Percentiles rank a stretch among this genome's conserved stretches.
These are phyloP conservation scores for Stereum hirsutum DNA, from an alignment of 1,284 basidiomycete species.

Conservation along the genomic window DNA sequence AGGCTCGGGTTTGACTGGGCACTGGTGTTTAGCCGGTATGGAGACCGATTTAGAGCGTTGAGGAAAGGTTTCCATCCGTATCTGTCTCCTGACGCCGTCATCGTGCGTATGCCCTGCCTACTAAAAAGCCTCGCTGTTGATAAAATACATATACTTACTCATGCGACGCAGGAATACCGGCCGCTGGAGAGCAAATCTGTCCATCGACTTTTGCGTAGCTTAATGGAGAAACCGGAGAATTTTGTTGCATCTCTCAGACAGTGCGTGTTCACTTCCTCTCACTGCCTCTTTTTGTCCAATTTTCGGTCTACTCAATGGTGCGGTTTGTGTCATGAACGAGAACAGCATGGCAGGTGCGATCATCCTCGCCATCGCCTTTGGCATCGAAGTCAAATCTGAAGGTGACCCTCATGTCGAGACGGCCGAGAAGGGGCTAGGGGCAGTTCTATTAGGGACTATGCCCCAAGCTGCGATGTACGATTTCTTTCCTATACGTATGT, in stretches of 20 bases:
- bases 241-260: conserved; percentile 7
- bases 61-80: conserved; percentile 7
- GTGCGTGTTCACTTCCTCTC: conserved; percentile 1
- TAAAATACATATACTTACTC: too few species aligned
- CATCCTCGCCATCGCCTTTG: conserved; percentile 19
- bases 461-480: conserved; percentile 18
- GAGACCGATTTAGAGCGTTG: conserved; percentile 4
- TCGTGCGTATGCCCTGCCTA: too few species aligned
- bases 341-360: conserved; percentile 19
- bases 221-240: conserved; percentile 15
- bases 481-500: conserved; percentile 18
- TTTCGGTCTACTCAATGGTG: too few species aligned
- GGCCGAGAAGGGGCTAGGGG: conserved; percentile 17
- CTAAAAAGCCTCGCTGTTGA: too few species aligned
- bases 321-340: conserved; percentile 8
- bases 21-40: conserved; percentile 7
- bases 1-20: conserved; percentile 16
- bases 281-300: too few species aligned
- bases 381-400: conserved; percentile 19
- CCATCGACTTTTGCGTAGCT: conserved; percentile 11
- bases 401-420: conserved; percentile 20
- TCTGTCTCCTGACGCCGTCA: conserved; percentile 12
- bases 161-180: conserved; percentile 13
- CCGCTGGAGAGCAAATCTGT: conserved; percentile 13
- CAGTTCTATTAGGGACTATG: conserved; percentile 16